Conservation (phyloP, 495 filamentous ascomycete genomes). For the Viridothelium virens region DNA sequence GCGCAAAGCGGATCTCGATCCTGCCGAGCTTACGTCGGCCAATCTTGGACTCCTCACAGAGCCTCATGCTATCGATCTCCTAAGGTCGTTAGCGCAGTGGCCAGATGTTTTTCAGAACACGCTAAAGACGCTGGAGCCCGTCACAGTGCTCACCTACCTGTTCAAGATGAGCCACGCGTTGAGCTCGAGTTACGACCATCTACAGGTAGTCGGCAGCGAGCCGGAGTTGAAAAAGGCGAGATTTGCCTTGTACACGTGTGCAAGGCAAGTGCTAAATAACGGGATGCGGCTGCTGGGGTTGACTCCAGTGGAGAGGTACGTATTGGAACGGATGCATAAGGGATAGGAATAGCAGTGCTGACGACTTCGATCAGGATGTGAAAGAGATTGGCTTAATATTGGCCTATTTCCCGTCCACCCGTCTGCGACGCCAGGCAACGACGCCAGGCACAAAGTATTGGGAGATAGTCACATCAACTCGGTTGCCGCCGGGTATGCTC, state of each 20-base stretch:
- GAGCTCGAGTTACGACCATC: constrained; percentile 32
- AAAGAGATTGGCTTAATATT: neutral
- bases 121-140: constrained; percentile 55
- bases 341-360: neutral
- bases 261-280: constrained; percentile 36
- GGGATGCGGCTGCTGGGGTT: constrained; percentile 40
- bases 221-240: constrained; percentile 31
- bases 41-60: constrained; percentile 53
- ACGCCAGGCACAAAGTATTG: neutral
- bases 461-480: neutral
- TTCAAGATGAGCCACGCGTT: constrained; percentile 39
- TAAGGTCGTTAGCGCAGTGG: constrained; percentile 53
- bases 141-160: constrained; percentile 44
- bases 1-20: constrained; percentile 43
- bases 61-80: constrained; percentile 49
- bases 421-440: neutral
- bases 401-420: neutral
- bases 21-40: constrained; percentile 42
- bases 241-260: constrained; percentile 34
- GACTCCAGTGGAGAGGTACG: constrained; percentile 37
- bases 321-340: neutral
- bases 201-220: constrained; percentile 33
- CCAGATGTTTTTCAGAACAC: constrained; percentile 57
- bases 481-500: too few relatives aligned
- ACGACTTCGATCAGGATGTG: constrained; percentile 13